These are phyloP conservation scores for Diatrype stigma DNA, from an alignment of 2,329 filamentous ascomycete species.

Conservation along the genomic window DNA sequence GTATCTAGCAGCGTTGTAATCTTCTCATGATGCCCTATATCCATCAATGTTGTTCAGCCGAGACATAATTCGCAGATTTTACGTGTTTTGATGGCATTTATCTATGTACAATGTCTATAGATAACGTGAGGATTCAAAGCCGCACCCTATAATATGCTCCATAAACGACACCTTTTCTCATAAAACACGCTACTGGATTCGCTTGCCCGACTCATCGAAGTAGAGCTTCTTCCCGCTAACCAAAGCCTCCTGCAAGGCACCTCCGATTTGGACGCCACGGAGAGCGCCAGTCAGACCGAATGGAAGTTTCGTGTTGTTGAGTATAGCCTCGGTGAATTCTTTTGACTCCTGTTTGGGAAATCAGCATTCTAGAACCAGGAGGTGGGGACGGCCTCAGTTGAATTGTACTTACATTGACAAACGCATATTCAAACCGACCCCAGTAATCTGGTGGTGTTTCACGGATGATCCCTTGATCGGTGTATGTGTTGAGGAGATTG, in stretches of 20 bases:
- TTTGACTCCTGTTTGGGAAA: conserved; percentile 34
- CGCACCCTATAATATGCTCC: no score
- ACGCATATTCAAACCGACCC: conserved; percentile 58
- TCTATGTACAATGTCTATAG: no score
- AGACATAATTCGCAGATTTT: no score
- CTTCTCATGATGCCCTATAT: no score
- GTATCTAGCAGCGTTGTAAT: no score
- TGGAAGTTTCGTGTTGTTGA: conserved; percentile 52
- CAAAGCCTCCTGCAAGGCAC: conserved; percentile 54
- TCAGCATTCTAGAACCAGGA: no score
- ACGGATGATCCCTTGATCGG: conserved; percentile 48
- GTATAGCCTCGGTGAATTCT: conserved; percentile 56
- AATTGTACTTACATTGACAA: conserved; percentile 41
- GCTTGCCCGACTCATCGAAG: conserved; percentile 44
- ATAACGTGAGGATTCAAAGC: no score
- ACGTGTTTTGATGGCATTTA: no score
- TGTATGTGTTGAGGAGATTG: conserved; percentile 52
- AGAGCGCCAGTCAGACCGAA: conserved; percentile 55
- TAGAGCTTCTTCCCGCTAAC: conserved; percentile 51
- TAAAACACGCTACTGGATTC: no score
- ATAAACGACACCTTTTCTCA: no score
- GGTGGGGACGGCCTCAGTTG: no score
- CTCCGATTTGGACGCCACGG: conserved; percentile 56
- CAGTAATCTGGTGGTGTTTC: conserved; percentile 61
- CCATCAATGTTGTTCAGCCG: no score